Conservation (phyloP, 495 filamentous ascomycete species). For the Tuber magnatum region DNA sequence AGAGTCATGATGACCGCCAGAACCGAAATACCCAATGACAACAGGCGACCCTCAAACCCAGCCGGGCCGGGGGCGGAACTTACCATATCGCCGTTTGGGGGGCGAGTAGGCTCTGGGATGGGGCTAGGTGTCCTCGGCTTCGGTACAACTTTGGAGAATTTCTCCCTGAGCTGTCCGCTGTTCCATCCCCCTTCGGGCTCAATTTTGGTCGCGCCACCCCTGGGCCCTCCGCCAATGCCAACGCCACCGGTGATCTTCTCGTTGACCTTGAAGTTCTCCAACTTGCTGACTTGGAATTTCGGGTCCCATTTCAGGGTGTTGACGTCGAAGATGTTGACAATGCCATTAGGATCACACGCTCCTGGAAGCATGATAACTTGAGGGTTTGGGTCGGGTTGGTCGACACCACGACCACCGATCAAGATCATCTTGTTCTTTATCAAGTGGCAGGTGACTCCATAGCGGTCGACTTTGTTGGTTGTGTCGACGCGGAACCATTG, state of each 20-base stretch:
- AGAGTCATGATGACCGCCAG: neutral
- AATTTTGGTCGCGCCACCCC: neutral
- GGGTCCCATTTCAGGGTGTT: constrained; percentile 23
- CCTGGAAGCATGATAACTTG: neutral
- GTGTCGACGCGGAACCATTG: constrained; percentile 15
- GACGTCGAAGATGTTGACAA: constrained; percentile 25
- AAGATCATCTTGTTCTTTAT: constrained; percentile 19
- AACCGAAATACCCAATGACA: neutral
- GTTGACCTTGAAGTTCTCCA: constrained; percentile 8
- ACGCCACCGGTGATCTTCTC: constrained; percentile 5
- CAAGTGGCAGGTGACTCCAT: constrained; percentile 22
- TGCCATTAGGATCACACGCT: constrained; percentile 8
- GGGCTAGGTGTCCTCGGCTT: too few relatives aligned
- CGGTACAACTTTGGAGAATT: neutral
- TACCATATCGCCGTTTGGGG: too few relatives aligned
- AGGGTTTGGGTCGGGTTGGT: neutral
- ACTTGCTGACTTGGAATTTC: constrained; percentile 2
- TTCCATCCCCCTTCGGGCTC: constrained; percentile 17
- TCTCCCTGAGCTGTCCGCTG: neutral
- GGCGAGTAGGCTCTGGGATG: too few relatives aligned
- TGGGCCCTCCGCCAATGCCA: constrained; percentile 3
- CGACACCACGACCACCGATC: constrained; percentile 12
- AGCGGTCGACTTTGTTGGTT: neutral
- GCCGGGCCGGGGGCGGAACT: neutral
- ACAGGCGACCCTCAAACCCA: neutral